Conservation (phyloP, 139 green algal genomes). For the Tetradesmus lagerheimii region DNA sequence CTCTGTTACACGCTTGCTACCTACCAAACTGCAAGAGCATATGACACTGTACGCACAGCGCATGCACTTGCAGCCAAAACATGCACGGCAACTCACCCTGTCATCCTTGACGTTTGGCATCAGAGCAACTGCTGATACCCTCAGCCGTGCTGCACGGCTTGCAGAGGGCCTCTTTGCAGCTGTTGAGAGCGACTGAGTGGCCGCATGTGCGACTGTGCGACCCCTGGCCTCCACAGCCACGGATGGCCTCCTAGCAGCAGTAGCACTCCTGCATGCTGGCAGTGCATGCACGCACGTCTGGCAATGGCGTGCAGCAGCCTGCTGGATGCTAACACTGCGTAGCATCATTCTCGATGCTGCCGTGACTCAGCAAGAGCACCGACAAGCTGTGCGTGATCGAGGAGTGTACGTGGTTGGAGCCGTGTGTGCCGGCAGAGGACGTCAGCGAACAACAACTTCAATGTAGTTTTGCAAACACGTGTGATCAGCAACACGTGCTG, state of each 20-base stretch:
- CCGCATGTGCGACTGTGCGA: not conserved
- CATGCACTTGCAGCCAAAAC: not conserved
- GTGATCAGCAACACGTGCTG: not conserved
- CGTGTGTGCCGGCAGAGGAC: not conserved
- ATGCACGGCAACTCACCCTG: not conserved
- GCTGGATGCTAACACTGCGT: not conserved
- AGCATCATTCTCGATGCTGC: not conserved
- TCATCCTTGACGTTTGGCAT: slow-evolving; percentile 31
- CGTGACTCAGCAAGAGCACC: not conserved
- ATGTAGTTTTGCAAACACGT: no score
- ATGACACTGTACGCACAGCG: not conserved
- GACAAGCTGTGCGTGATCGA: not conserved
- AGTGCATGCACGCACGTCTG: not conserved
- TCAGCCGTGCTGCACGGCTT: not conserved
- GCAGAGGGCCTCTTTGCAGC: not conserved
- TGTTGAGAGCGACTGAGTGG: not conserved
- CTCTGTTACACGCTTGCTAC: no score
- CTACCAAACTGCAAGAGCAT: no score
- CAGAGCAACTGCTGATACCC: slow-evolving; percentile 16
- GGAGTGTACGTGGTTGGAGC: not conserved
- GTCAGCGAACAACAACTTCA: not conserved
- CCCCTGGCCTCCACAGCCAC: not conserved
- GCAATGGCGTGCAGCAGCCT: not conserved
- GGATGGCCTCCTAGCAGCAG: not conserved
- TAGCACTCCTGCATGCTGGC: not conserved